A percentile compares a stretch with the other conserved stretches of the same genome.
These are phyloP conservation scores for Penicillium sp. DNA, from an alignment of 2,329 filamentous ascomycete species.

Conservation along the genomic window DNA sequence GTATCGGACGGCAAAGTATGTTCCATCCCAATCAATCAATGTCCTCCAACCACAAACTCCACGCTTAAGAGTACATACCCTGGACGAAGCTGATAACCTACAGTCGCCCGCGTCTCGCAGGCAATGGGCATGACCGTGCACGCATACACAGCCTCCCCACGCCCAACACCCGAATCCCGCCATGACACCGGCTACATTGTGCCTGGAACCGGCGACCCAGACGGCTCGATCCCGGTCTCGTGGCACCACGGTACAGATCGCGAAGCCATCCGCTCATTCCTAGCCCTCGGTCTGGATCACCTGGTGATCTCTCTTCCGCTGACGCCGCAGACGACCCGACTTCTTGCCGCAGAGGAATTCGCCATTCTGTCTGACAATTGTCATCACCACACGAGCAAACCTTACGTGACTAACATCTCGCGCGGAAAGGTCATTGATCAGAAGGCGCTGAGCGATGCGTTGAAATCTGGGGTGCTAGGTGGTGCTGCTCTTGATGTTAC, in stretches of 20 bases:
- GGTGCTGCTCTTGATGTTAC: constrained; percentile 77
- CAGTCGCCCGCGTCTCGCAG: constrained; percentile 57
- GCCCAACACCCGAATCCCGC: constrained; percentile 64
- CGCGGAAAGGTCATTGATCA: constrained; percentile 64
- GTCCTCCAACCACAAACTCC: not conserved
- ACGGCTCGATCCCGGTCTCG: constrained; percentile 54
- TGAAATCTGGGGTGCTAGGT: constrained; percentile 54
- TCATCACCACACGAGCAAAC: constrained; percentile 38
- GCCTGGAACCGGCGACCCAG: constrained; percentile 62
- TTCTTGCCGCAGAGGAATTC: constrained; percentile 58
- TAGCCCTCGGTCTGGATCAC: constrained; percentile 57
- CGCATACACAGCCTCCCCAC: constrained; percentile 71
- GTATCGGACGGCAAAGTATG: constrained; percentile 60
- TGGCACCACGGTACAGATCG: constrained; percentile 60
- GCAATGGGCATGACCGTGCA: constrained; percentile 71
- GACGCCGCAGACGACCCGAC: constrained; percentile 54
- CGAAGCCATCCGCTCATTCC: constrained; percentile 52
- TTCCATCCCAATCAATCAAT: not conserved
- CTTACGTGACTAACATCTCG: constrained; percentile 70
- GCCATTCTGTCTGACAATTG: constrained; percentile 47
- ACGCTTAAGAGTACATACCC: not conserved
- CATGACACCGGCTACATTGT: constrained; percentile 66
- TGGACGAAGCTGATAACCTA: constrained; percentile 2
- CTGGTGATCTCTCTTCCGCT: constrained; percentile 58
- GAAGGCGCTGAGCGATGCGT: constrained; percentile 60